A percentile compares a stretch with the other conserved stretches of the same genome.
These are phyloP conservation scores for Penicillium chermesinum DNA, from an alignment of 495 filamentous ascomycete genomes.

Conservation along the genomic window DNA sequence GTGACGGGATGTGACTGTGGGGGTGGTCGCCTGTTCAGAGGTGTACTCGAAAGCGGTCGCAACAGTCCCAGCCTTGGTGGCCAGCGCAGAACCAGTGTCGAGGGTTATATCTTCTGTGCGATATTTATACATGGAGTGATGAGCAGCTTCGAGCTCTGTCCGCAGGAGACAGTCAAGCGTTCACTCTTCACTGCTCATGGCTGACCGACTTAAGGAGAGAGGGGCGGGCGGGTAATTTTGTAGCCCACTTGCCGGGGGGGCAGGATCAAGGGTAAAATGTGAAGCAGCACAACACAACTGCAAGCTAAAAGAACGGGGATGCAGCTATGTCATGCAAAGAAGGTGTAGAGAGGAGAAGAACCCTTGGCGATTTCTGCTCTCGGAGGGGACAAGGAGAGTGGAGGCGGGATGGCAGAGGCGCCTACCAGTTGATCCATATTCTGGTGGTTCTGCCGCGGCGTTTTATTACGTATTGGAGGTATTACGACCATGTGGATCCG, in stretches of 20 bases:
- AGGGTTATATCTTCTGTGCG: slow-evolving; percentile 32
- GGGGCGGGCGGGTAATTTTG: slow-evolving; percentile 19
- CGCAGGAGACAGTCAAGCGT: neutral
- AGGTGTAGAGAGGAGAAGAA: neutral
- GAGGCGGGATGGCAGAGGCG: slow-evolving; percentile 23
- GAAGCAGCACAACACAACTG: neutral
- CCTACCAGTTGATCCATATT: too few relatives aligned
- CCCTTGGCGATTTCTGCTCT: neutral
- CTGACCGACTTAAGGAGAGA: slow-evolving; percentile 15
- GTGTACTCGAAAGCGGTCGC: slow-evolving; percentile 45
- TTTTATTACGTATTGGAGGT: neutral
- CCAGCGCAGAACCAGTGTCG: slow-evolving; percentile 30
- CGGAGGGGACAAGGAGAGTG: slow-evolving; percentile 4
- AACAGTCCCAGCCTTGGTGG: slow-evolving; percentile 33
- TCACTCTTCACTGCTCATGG: slow-evolving; percentile 19
- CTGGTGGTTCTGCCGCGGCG: neutral
- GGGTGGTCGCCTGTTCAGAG: slow-evolving; percentile 37
- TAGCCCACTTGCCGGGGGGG: slow-evolving; percentile 17
- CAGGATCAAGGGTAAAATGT: neutral
- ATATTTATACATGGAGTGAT: slow-evolving; percentile 33
- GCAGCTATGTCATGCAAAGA: neutral
- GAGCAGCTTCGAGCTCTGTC: neutral
- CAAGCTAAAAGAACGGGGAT: neutral
- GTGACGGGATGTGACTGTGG: slow-evolving; percentile 28
- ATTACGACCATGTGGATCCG: too few relatives aligned